phyloP scores from a whole-genome alignment of 176 grass and related monocot species.

The Tillandsia fasciculata region DNA sequence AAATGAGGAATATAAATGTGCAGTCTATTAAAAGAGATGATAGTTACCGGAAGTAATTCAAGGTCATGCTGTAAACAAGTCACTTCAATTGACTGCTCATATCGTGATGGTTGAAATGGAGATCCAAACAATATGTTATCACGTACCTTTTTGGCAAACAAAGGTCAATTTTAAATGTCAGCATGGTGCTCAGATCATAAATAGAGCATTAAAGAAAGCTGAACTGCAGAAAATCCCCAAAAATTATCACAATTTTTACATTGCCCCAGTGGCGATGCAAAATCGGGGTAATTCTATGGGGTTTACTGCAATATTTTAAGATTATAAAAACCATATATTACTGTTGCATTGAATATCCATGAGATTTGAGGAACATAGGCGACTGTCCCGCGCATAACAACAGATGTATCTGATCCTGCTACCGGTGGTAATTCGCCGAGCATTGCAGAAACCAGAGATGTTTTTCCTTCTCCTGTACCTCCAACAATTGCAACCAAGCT shows the following conservation, averaged over 20 bases:
- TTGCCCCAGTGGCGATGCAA: too few species aligned
- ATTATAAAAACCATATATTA: slow-evolving; percentile 32
- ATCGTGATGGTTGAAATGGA: slow-evolving; percentile 60
- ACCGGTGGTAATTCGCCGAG: slow-evolving; percentile 81
- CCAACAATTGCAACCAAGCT: slow-evolving; percentile 90
- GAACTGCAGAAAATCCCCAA: too few species aligned
- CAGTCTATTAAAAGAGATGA: not conserved
- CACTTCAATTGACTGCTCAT: slow-evolving; percentile 63
- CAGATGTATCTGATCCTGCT: slow-evolving; percentile 57
- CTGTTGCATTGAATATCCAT: slow-evolving; percentile 99
- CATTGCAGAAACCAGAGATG: slow-evolving; percentile 96
- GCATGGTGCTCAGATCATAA: not conserved
- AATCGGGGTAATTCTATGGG: too few species aligned
- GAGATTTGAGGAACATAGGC: slow-evolving; percentile 99
- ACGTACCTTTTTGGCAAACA: slow-evolving; percentile 49
- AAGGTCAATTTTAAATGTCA: slow-evolving; percentile 5
- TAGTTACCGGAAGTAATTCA: slow-evolving; percentile 79
- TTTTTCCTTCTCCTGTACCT: slow-evolving; percentile 99
- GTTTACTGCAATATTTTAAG: too few species aligned
- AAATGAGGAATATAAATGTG: not conserved
- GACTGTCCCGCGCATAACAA: slow-evolving; percentile 62
- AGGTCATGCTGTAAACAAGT: slow-evolving; percentile 81
- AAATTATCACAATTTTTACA: too few species aligned
- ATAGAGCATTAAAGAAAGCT: not conserved
- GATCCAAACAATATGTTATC: slow-evolving; percentile 99